A percentile compares a stretch with the other conserved stretches of the same genome.
These are phyloP conservation scores for Populus hybrid DNA, from an alignment of 441 rosid species.

Conservation along the genomic window DNA sequence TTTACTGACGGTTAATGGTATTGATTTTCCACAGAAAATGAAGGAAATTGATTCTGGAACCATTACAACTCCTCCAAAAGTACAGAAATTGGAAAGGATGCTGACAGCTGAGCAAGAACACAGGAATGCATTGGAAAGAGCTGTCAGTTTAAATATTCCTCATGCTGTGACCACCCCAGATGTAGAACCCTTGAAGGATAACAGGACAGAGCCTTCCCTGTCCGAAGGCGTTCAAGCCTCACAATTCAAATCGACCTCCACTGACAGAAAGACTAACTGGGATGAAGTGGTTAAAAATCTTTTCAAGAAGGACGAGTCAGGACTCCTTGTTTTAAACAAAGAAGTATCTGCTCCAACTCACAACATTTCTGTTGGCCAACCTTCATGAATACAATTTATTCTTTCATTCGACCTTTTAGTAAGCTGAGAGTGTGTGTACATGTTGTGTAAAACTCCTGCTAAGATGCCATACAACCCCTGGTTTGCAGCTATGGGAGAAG, in stretches of 20 bases:
- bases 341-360: slow-evolving; percentile 11
- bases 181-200: slow-evolving; percentile 21
- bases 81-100: slow-evolving; percentile 64
- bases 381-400: background rate
- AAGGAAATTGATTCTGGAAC: slow-evolving; percentile 44
- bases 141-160: slow-evolving; percentile 80
- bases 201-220: slow-evolving; percentile 21
- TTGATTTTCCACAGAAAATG: slow-evolving; percentile 40
- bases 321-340: slow-evolving; percentile 24
- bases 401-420: background rate
- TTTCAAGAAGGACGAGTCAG: slow-evolving; percentile 46
- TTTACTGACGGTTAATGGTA: background rate
- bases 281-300: slow-evolving; percentile 60
- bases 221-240: slow-evolving; percentile 12
- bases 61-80: slow-evolving; percentile 54
- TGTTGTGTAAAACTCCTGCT: background rate
- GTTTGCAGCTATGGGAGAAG: background rate
- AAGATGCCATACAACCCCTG: background rate
- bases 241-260: slow-evolving; percentile 14
- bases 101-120: slow-evolving; percentile 73
- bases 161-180: slow-evolving; percentile 47
- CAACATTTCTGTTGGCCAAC: background rate
- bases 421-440: background rate
- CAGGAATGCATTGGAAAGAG: slow-evolving; percentile 80
- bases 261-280: slow-evolving; percentile 45